Evolutionary conservation across 495 filamentous ascomycete genomes (phyloP), one percentile per base, ranked within the genome.

Genomic region (Aspergillus panamensis): DNA sequence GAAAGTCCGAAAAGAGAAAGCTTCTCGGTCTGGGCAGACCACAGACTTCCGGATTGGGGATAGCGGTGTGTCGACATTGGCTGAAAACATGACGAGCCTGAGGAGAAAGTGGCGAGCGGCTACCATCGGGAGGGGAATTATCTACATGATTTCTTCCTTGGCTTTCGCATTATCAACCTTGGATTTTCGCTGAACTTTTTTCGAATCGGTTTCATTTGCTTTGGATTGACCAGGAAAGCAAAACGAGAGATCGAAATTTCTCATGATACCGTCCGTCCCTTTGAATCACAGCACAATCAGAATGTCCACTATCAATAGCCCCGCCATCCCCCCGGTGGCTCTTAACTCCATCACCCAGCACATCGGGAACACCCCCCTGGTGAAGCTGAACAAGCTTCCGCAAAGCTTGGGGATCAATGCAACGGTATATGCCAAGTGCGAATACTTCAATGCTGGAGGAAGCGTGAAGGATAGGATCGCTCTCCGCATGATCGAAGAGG

Each of bases 401-500:
- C 89, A 93, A 66, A 90, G 87, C 53, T 73, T 96, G 8, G 92
- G 92, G 35, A 92, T 99, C 66, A 84, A 96, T 70, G 85, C 86
- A 55, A 87, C 91, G 40, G 86, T 99, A 35, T 99, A 93, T 74
- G 95, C 89, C 48, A 99, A 99, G 71, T 81, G 91, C 53, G 94
- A 99, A 71, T 88, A 90, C 57, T 97, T 97, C 82, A 97, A 96
- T 80, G 93, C 95, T 8, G 94, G 95, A 62, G 94, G 94, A 53
- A 96, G 90, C 72, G 92, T 99, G 65, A 99, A 99, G 72, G 94
- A 99, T 73, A 84, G 94, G 56, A 97, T 99, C 70, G 94, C 94
- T 17, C 73, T 94, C 67, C 89, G 95, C 66, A 99, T 99, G 94
- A 89, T 99, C 60, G 92, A 99, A 71, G 90, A 91, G 71, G 94